Evolutionary conservation across 208 protist species (phyloP).

Genomic region (Leishmania mexicana): DNA sequence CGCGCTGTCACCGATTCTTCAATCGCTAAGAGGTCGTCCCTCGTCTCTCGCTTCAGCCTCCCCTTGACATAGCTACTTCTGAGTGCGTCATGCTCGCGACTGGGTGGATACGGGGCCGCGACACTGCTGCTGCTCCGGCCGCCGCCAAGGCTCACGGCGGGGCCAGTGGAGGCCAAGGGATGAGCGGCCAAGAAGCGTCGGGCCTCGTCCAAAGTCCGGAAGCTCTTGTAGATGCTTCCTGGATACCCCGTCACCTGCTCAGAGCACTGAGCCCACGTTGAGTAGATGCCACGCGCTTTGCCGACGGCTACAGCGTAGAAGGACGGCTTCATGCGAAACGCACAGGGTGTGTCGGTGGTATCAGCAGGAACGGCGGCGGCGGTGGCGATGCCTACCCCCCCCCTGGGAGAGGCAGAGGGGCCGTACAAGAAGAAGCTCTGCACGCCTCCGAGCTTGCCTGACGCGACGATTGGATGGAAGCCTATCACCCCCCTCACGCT

Average conservation of each 20-base stretch:
- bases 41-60: neutral
- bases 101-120: neutral
- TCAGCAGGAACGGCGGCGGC: neutral
- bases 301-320: constrained; percentile 87
- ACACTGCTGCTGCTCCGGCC: neutral
- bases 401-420: neutral
- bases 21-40: neutral
- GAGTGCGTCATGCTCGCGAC: neutral
- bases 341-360: neutral
- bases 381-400: neutral
- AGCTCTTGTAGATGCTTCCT: constrained; percentile 75
- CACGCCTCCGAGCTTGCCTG: neutral
- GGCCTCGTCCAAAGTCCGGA: constrained; percentile 63
- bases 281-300: constrained; percentile 64
- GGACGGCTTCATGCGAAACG: constrained; percentile 18
- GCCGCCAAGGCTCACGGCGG: neutral
- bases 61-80: neutral
- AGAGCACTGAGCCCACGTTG: constrained; percentile 75
- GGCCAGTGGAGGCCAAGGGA: neutral
- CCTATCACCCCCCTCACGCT: neutral
- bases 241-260: constrained; percentile 67
- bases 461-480: neutral
- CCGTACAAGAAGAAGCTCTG: neutral
- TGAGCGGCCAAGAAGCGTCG: constrained; percentile 36
- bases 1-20: neutral